Conservation (phyloP, 1,284 basidiomycete genomes). For the Ceratobasidium sp. region DNA sequence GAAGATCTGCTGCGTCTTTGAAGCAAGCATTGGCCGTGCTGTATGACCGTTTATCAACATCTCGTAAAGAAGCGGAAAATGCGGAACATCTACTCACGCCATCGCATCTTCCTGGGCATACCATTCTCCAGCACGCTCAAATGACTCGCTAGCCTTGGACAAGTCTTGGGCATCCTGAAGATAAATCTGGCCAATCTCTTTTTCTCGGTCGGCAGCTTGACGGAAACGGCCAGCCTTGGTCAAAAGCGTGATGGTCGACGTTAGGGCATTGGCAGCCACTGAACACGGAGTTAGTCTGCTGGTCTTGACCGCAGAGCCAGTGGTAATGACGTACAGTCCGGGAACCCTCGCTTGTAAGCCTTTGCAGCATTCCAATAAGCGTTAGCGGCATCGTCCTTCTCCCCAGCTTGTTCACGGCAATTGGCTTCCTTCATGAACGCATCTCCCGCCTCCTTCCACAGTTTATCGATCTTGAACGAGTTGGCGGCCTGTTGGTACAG, state of each 20-base stretch:
- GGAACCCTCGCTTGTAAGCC: conserved; percentile 89
- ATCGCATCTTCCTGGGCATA: conserved; percentile 96
- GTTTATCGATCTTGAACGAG: conserved; percentile 93
- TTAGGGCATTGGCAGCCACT: conserved; percentile 94
- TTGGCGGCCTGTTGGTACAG: conserved; percentile 95
- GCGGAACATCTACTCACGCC: conserved; percentile 71
- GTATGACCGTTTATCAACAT: conserved; percentile 17
- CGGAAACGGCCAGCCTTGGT: conserved; percentile 90
- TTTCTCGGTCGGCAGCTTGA: conserved; percentile 97
- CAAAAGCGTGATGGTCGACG: conserved; percentile 85
- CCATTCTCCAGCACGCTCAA: conserved; percentile 95
- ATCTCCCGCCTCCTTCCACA: conserved; percentile 90
- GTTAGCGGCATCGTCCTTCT: conserved; percentile 92
- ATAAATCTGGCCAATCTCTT: conserved; percentile 95
- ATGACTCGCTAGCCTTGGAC: conserved; percentile 87
- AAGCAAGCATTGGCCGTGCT: conserved; percentile 96
- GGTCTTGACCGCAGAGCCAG: conserved; percentile 42
- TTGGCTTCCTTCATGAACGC: conserved; percentile 90
- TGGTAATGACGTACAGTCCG: conserved; percentile 70
- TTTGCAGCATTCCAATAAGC: conserved; percentile 98
- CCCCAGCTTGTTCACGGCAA: conserved; percentile 86
- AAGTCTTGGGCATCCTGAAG: conserved; percentile 76
- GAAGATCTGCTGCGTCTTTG: conserved; percentile 95
- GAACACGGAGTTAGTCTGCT: conserved; percentile 46
- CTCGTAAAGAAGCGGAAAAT: not conserved